Evolutionary conservation across 768 basidiomycete species (phyloP), one percentile per base, ranked within the genome.

Genomic region (Leucosporidium scottii): DNA sequence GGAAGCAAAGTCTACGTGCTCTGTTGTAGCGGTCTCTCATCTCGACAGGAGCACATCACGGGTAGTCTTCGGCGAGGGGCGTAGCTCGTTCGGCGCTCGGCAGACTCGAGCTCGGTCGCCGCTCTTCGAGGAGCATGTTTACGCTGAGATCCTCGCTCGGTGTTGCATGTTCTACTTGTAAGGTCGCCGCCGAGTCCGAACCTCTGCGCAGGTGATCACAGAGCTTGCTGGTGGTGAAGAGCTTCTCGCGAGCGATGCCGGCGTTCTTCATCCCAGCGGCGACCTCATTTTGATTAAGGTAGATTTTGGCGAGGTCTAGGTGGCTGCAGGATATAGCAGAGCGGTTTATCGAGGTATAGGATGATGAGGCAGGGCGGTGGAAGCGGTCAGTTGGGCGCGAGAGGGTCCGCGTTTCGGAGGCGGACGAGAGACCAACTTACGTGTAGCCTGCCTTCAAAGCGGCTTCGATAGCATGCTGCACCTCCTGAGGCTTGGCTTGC

Each of bases 201-300:
- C n/a, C n/a, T n/a, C n/a, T n/a, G n/a, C n/a, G n/a, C n/a, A n/a
- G n/a, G n/a, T n/a, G n/a, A n/a, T n/a, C n/a, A n/a, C 90, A 92
- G 57, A 90, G 82, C 78, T 93, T 90, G 53, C 85, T 86, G 4
- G 88, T 89, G 66, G 78, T 71, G 73, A 76, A 90, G 64, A 91
- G 82, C 20, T 92, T 86, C 76, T 88, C 85, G 71, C 90, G 87
- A 75, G 85, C 84, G 67, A 90, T 88, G 62, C 90, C 87, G 13
- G 84, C 83, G 1, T 86, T 86, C 67, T 90, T 85, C 74, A 91
- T 61, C 23, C 62, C 69, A 51, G 44, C 20, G 54, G 73, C 65
- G 59, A 79, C 79, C 78, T 88, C 88, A 65, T 85, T 81, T 78
- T 91, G 90, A 78, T 92, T 93, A 69, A 81, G 76, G 78, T 92